Base-by-base conservation (phyloP, 2,329 filamentous ascomycete species). In the Herpotrichia juniperi region DNA sequence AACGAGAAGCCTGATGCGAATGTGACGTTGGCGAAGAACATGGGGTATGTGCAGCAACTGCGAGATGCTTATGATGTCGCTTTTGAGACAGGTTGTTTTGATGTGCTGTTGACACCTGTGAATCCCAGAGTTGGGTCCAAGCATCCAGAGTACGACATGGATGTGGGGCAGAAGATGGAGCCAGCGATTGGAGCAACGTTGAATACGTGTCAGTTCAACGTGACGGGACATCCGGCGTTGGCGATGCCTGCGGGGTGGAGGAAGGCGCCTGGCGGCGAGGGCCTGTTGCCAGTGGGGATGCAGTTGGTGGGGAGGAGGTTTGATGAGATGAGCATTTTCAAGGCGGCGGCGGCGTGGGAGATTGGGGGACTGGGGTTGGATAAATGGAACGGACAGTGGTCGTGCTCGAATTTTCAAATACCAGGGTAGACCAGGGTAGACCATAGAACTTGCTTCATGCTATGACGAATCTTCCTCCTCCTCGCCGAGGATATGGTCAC, bases 161-260 rank as follows among this genome's bases (percentile, higher is more conserved):
- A 57, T 25, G 68, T 77, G 2, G 67, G 69, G 53, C 75, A 78
- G 12, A 77, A 78, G 58, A 71, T 78, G 47, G 71, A 72, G 43
- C 68, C 74, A 5, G 74, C 76, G 1, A 73, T 83, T 32, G 78
- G 78, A 2, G 73, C 76, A 9, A 77, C 75, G 8, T 66, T 73
- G 51, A 81, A 74, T 49, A 74, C 79, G 0, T 73, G 71, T 26
- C 74, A 76, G 3, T 82, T 82, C 59, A 81, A 83, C 66, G 61
- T 78, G 4, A 81, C 79, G 1, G 80, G 79, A 0, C 79, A 83
- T 66, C 79, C 79, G 3, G 80, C 73, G 0, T 62, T 83, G 62
- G 75, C 69, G 31, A 77, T 83, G 51, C 80, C 80, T 64, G 78
- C 67, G 2, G 68, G 71, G 4, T 70, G 64, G 66, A 63, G 24